Evolutionary conservation across 306 rosid genomes (phyloP), one percentile per base, ranked within the genome.

Genomic region (Cicer pinnatifidum): DNA sequence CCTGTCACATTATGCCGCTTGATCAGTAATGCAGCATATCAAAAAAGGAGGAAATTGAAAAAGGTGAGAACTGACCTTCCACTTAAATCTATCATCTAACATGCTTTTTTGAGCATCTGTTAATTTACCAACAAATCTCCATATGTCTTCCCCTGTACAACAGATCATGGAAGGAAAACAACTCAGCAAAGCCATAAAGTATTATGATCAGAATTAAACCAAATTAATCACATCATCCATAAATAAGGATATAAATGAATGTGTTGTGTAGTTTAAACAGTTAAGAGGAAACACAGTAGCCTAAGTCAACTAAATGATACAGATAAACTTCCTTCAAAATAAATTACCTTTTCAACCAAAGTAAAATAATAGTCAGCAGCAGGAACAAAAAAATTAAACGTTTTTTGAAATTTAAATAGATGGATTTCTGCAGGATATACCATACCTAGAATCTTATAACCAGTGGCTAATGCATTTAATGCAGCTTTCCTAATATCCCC

Each of bases 91-190:
- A 72, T 95, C 99, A 48, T 92, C 97, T 85, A 95, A 71, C 97
- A 95, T 92, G 93, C 99, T 92, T 81, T 78, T 92, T 80, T 95
- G 99, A 78, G 99, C 97, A 82, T 92, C 97, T 44, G 99, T 90
- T 63, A 95, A 89, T 83, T 92, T 95, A 72, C 99, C 97, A 10
- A 95, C 90, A 78, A 84, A 95, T 84, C 90, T 90, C 99, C 99
- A 95, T 57, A 95, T 92, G 85, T 95, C 99, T 82, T 95, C 97
- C 43, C 99, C 99, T 95, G 67, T 40, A 51, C 67, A 77, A 39
- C 54, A 59, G 3, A 57, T 33, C 8, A 44, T 12, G 50, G 9
- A 41, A 72, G 37, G 52, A 64, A 81, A 39, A 68, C 47, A 35
- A 53, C 9, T 41, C 72, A 80, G 62, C 12, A 60, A 19, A 19